phyloP scores from a whole-genome alignment of 2,329 filamentous ascomycete genomes.

The Neonectria hederae region DNA sequence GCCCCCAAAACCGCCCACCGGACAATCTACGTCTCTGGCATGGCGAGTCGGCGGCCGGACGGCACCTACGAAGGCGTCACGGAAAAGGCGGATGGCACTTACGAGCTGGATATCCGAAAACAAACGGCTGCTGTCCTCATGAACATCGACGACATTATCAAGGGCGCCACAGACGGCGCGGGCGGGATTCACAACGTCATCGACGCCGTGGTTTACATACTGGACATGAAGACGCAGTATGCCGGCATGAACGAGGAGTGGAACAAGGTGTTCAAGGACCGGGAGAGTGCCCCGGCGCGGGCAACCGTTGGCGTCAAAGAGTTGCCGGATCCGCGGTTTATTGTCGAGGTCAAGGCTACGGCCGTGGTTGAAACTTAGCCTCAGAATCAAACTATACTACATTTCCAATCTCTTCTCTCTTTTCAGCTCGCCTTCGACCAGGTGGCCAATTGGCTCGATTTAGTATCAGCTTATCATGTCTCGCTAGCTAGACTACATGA shows the following conservation, averaged over 20 bases:
- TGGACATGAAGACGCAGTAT: conserved; percentile 54
- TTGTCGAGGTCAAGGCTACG: conserved; percentile 46
- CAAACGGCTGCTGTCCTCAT: conserved; percentile 52
- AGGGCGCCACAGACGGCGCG: conserved; percentile 48
- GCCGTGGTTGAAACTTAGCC: conserved; percentile 14
- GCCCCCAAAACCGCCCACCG: conserved; percentile 43
- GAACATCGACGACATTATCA: conserved; percentile 51
- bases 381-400: not conserved
- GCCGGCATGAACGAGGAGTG: conserved; percentile 57
- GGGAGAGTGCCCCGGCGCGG: conserved; percentile 49
- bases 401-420: not conserved
- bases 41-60: conserved; percentile 46
- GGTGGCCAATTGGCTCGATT: not conserved
- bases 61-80: conserved; percentile 49
- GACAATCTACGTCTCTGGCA: conserved; percentile 54
- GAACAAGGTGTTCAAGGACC: conserved; percentile 54
- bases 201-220: conserved; percentile 52
- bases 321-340: conserved; percentile 45
- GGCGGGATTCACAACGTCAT: conserved; percentile 51
- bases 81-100: conserved; percentile 49
- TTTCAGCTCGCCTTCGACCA: not conserved
- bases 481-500: not conserved
- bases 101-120: conserved; percentile 46
- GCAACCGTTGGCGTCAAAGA: conserved; percentile 46
- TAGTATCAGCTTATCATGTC: not conserved